A percentile compares a stretch with the other conserved stretches of the same genome.
Conservation (phyloP, 2,329 filamentous ascomycete species). For the Pseudopyrenochaeta lycopersici region DNA sequence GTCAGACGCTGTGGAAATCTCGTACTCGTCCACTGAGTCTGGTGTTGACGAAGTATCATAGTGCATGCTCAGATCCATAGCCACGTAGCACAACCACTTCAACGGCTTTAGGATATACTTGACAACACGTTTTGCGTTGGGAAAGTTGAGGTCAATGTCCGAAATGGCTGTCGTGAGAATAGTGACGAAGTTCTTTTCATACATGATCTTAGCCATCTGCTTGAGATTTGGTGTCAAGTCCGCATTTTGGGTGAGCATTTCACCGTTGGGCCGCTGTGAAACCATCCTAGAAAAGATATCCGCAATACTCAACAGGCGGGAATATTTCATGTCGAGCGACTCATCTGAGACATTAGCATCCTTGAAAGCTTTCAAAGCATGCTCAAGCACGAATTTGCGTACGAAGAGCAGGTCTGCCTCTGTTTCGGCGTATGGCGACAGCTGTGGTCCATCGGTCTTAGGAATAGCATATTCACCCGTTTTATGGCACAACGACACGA, state of each 20-base stretch:
- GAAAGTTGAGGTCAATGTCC: conserved; percentile 94
- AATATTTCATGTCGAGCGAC: conserved; percentile 83
- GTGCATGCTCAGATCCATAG: conserved; percentile 82
- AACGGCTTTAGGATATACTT: conserved; percentile 95
- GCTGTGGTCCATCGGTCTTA: conserved; percentile 46
- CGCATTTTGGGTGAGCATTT: conserved; percentile 48
- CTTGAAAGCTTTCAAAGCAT: conserved; percentile 89
- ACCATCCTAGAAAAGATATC: conserved; percentile 95
- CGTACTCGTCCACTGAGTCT: conserved; percentile 78
- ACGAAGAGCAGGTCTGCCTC: conserved; percentile 90
- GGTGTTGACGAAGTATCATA: conserved; percentile 75
- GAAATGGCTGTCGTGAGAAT: conserved; percentile 91
- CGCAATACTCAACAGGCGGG: conserved; percentile 83
- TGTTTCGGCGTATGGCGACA: conserved; percentile 67
- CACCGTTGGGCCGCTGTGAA: conserved; percentile 60
- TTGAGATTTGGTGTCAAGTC: conserved; percentile 68
- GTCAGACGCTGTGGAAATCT: conserved; percentile 91
- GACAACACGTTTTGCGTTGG: conserved; percentile 89
- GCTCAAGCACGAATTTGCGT: conserved; percentile 93
- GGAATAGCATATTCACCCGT: conserved; percentile 79
- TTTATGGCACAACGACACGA: conserved; percentile 87
- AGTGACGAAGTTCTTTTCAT: conserved; percentile 94
- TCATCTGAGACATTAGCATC: conserved; percentile 83
- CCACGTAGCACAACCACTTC: conserved; percentile 85
- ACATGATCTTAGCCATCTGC: conserved; percentile 94